Evolutionary conservation across 495 filamentous ascomycete genomes (phyloP), one percentile per base, ranked within the genome.

Genomic region (Annulohypoxylon nitens): DNA sequence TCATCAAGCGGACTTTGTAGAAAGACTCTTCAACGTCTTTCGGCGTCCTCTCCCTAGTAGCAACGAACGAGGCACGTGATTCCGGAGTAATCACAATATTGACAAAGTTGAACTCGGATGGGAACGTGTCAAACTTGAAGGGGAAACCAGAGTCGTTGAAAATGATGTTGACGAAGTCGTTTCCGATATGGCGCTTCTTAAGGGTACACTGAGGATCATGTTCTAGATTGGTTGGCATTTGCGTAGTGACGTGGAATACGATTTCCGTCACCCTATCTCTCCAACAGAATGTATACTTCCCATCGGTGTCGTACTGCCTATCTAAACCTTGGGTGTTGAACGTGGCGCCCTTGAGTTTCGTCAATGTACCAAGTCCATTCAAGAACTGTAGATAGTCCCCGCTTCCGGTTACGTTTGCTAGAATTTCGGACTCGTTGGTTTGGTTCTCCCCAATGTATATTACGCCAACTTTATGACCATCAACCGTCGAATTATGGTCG

Each of bases 281-380:
- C 96, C 96, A 99, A 73, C 93, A 94, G 76, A 92, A 94, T 2
- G 94, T 91, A 78, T 90, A 92, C 69, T 93, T 87, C 16, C 97
- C 97, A 79, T 99, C 97, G 0, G 83, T 84, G 72, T 96, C 89
- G 55, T 87, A 83, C 61, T 85, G 82, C 11, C 88, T 86, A 77
- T 98, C 94, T n/a, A 99, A 81, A 23, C 97, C 97, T 76, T 97
- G 94, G 1, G 95, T 94, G 75, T 98, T 98, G 85, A 97, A 95
- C 26, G 88, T 90, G 18, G 94, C 93, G 30, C 89, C 91, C 64
- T 92, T 90, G 16, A 99, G 87, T 30, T 84, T 88, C 5, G 93
- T 92, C 69, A 97, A 85, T 9, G 90, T 92, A 12, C 97, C 97
- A 14, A 99, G 84, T 2, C 90, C 90, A 5, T 88, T 87, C 8